A percentile compares a stretch with the other conserved stretches of the same genome.
These are phyloP conservation scores for Zygosaccharomyces pseudobailii DNA, from an alignment of 1,139 yeast genomes.

Conservation along the genomic window DNA sequence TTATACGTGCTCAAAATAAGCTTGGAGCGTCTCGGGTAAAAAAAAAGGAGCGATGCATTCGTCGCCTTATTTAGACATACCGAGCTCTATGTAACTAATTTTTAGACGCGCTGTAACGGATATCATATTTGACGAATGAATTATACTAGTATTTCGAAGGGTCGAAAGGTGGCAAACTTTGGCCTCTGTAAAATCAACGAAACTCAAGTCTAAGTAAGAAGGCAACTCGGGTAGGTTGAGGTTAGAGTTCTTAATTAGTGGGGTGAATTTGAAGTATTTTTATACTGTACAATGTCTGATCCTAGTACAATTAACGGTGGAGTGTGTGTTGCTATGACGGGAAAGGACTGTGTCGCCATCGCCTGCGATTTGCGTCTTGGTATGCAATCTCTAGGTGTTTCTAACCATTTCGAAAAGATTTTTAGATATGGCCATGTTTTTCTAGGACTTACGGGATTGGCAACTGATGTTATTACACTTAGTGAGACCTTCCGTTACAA, in stretches of 20 bases:
- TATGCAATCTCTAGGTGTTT: constrained; percentile 84
- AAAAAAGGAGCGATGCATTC: too few species aligned
- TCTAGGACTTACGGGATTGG: constrained; percentile 90
- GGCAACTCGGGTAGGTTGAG: not conserved
- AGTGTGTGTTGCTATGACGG: constrained; percentile 97
- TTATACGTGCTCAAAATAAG: constrained; percentile 28
- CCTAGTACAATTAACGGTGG: constrained; percentile 69
- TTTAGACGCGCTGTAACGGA: not conserved
- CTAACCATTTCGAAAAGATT: constrained; percentile 89
- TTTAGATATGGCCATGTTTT: constrained; percentile 81
- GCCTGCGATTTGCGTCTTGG: constrained; percentile 95
- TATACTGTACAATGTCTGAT: constrained; percentile 40
- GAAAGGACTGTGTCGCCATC: constrained; percentile 96
- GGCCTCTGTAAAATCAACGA: not conserved
- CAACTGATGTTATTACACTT: constrained; percentile 87
- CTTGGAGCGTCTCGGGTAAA: not conserved
- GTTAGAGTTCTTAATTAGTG: not conserved
- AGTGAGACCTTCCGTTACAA: constrained; percentile 77
- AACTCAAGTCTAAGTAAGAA: not conserved
- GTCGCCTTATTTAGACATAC: too few species aligned
- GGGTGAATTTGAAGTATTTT: not conserved
- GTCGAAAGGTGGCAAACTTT: not conserved
- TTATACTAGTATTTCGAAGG: not conserved
- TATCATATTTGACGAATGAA: not conserved
- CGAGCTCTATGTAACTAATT: not conserved